A percentile compares a stretch with the other conserved stretches of the same genome.
phyloP scores from a whole-genome alignment of 2,329 filamentous ascomycete genomes.

The Beauveria sp. region DNA sequence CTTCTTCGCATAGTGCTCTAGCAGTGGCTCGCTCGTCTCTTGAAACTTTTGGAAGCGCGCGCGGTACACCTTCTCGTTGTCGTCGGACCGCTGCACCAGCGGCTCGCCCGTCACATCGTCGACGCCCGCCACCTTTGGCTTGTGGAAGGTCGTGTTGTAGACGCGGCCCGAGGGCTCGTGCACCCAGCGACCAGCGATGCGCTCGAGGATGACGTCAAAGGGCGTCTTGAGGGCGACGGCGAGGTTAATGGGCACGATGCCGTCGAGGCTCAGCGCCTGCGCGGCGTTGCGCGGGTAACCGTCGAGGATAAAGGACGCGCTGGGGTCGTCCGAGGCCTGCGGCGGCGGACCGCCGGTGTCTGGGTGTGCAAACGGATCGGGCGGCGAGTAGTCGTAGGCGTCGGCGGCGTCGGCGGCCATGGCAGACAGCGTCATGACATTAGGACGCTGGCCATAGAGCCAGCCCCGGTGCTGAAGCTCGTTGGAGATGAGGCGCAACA shows the following conservation, averaged over 20 bases:
- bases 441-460: constrained; percentile 49
- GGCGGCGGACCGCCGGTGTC: constrained; percentile 29
- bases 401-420: constrained; percentile 31
- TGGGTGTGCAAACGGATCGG: constrained; percentile 29
- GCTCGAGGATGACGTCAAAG: constrained; percentile 74
- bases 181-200: constrained; percentile 88
- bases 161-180: constrained; percentile 86
- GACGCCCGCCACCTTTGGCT: constrained; percentile 68
- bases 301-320: constrained; percentile 88
- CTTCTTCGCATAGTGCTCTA: constrained; percentile 81
- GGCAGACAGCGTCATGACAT: constrained; percentile 46
- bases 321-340: constrained; percentile 57
- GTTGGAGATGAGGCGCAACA: constrained; percentile 84
- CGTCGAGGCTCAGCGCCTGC: constrained; percentile 72
- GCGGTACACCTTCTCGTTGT: constrained; percentile 80
- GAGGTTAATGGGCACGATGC: constrained; percentile 86
- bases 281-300: constrained; percentile 84
- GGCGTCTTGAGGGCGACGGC: constrained; percentile 84
- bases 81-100: constrained; percentile 75
- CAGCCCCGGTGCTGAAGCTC: constrained; percentile 81
- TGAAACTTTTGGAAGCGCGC: constrained; percentile 74
- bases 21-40: constrained; percentile 74
- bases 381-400: constrained; percentile 25
- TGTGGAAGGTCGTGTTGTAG: constrained; percentile 92
- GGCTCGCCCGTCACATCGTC: constrained; percentile 90